Conservation (phyloP, 495 filamentous ascomycete species). For the Aspergillus cristatus region DNA sequence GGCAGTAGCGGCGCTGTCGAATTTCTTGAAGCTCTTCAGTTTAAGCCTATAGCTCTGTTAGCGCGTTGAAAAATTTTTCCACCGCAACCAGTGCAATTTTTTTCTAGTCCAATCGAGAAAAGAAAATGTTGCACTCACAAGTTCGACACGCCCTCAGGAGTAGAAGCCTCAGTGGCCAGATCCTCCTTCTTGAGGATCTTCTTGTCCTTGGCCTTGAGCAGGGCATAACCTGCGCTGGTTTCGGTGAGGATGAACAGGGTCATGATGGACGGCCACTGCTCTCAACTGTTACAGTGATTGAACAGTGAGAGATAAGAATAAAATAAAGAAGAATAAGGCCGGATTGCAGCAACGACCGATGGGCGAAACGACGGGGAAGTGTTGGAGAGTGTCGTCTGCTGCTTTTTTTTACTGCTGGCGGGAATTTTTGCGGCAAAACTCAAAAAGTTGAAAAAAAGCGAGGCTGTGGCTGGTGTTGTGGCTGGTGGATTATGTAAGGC, state of each 20-base stretch:
- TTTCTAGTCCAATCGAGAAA: constrained; percentile 1
- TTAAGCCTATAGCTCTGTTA: constrained; percentile 58
- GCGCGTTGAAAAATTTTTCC: constrained; percentile 19
- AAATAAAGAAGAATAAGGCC: constrained; percentile 11
- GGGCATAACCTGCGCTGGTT: constrained; percentile 91
- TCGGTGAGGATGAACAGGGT: constrained; percentile 79
- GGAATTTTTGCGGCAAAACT: constrained; percentile 17
- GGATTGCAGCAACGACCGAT: constrained; percentile 13
- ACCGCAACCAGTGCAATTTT: constrained; percentile 4
- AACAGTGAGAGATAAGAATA: constrained; percentile 8
- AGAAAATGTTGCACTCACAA: constrained; percentile 50
- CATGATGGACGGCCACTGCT: constrained; percentile 44
- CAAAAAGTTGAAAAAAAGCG: constrained; percentile 16
- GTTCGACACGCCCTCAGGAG: constrained; percentile 75
- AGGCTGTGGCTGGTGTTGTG: constrained; percentile 13
- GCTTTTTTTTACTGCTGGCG: constrained; percentile 6
- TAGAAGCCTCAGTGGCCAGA: constrained; percentile 60
- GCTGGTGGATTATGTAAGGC: constrained; percentile 17
- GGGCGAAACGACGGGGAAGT: constrained; percentile 15
- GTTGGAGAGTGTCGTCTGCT: constrained; percentile 9
- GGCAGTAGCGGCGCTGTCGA: constrained; percentile 78
- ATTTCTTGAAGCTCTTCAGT: constrained; percentile 93
- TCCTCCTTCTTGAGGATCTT: constrained; percentile 86
- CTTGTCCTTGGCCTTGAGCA: constrained; percentile 97
- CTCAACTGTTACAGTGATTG: constrained; percentile 15